Evolutionary conservation across 2,329 filamentous ascomycete genomes (phyloP), one percentile per base, ranked within the genome.

Genomic region (Exophiala lecanii-corni): DNA sequence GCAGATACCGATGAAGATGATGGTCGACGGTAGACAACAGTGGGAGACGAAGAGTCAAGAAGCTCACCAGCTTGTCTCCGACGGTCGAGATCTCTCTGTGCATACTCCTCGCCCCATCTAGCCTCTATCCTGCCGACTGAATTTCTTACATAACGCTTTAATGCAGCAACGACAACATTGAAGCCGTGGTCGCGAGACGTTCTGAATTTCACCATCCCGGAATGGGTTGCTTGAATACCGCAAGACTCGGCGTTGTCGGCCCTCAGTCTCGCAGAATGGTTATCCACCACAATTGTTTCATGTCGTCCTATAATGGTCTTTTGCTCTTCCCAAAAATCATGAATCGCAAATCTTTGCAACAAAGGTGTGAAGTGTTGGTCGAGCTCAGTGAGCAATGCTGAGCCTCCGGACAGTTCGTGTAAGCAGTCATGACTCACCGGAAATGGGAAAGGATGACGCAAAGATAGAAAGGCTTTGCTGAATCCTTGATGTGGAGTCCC

Each of bases 241-340:
- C 55, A 57, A 49, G 60, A 50, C 39, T 65, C 62, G 3, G 60
- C 63, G 42, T 61, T 51, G 39, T 64, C 59, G 4, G 62, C 43
- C 15, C 63, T 57, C 16, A 60, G 60, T 10, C 58, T 56, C 15
- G 58, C 60, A 41, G 54, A 58, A 7, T 34, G 36, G 40, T 55
- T 55, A 16, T 57, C 55, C 19, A 63, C 61, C 30, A 64, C 50
- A 45, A 62, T 62, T 16, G 59, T 58, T 25, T 52, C 50, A 6
- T 54, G 61, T 41, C 59, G 56, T 41, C 58, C 59, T n/a, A 67
- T 45, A 50, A 63, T 51, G 2, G 62, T 65, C 49, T 60, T 59
- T 28, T 60, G 50, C 36, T 63, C 58, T 48, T 68, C 65, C 61
- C 64, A 67, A 51, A 67, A 67, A 45, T 66, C 65, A 42, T 58